These are phyloP conservation scores for Ensete glaucum DNA, from an alignment of 176 grass and related monocot species.

Conservation along the genomic window DNA sequence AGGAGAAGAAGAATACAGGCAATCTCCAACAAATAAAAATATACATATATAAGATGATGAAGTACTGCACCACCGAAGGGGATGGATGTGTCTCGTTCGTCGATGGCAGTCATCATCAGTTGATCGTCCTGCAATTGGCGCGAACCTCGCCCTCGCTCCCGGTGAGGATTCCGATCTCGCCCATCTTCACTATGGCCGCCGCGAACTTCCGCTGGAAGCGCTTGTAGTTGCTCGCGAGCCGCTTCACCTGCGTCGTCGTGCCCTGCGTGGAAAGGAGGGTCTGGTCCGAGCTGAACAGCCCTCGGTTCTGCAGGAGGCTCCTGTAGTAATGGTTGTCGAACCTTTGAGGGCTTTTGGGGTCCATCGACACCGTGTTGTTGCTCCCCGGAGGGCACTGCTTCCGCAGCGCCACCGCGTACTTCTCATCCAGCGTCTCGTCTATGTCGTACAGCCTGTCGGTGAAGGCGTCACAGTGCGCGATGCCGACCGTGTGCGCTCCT, in stretches of 20 bases:
- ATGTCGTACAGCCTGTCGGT: constrained; percentile 33
- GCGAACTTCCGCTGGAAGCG: constrained; percentile 71
- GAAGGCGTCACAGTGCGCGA: constrained; percentile 80
- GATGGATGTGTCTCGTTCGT: neutral
- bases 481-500: constrained; percentile 88
- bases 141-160: constrained; percentile 57
- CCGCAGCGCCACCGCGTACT: constrained; percentile 50
- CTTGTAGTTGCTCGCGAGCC: constrained; percentile 44
- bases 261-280: constrained; percentile 37
- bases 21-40: neutral
- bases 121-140: constrained; percentile 51
- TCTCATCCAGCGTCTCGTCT: constrained; percentile 62
- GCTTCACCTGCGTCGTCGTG: constrained; percentile 52
- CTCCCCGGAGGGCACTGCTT: constrained; percentile 45
- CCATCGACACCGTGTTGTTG: constrained; percentile 42
- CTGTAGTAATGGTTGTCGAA: constrained; percentile 86
- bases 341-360: constrained; percentile 39
- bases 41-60: neutral
- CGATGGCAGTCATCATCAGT: neutral
- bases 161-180: constrained; percentile 54
- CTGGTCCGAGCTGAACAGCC: constrained; percentile 70
- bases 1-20: neutral
- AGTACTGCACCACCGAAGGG: too few relatives aligned
- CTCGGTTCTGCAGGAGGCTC: constrained; percentile 53
- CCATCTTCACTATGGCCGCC: constrained; percentile 70